Evolutionary conservation across 2,329 filamentous ascomycete genomes (phyloP).

Genomic region (Apiospora kogelbergensis): DNA sequence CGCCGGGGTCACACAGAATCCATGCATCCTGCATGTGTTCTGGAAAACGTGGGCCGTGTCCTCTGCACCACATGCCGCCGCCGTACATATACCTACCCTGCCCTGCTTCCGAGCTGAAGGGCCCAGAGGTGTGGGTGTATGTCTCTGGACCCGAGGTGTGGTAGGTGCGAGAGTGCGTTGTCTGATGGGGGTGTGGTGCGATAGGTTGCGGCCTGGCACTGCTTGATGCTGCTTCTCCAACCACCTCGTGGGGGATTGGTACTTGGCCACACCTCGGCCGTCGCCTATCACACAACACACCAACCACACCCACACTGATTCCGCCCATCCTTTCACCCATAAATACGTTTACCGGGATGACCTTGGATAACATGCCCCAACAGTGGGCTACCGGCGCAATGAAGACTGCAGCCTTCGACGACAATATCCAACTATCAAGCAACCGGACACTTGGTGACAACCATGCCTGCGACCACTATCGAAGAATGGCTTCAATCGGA

Average conservation of each 20-base stretch:
- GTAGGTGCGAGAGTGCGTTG: not conserved
- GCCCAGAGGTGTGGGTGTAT: not conserved
- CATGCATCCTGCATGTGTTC: slow-evolving; percentile 9
- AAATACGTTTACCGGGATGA: slow-evolving; percentile 1
- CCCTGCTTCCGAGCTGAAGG: not conserved
- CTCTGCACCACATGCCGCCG: not conserved
- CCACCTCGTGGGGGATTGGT: not conserved
- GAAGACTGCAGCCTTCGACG: not conserved
- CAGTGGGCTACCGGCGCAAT: not conserved
- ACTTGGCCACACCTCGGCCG: not conserved
- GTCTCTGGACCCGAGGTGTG: not conserved
- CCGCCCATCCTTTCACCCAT: not conserved
- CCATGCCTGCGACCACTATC: slow-evolving; percentile 30
- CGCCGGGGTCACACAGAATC: not conserved
- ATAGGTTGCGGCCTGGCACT: not conserved
- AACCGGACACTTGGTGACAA: slow-evolving; percentile 9
- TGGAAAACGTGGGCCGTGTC: slow-evolving; percentile 5
- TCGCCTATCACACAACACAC: not conserved
- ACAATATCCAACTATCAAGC: not conserved
- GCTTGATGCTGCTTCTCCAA: not conserved
- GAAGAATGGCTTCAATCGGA: slow-evolving; percentile 31
- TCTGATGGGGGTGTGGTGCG: not conserved
- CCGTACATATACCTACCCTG: not conserved
- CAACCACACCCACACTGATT: not conserved
- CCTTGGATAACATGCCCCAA: not conserved